These are phyloP conservation scores for Phytopythium vexans DNA, from an alignment of 352 stramenopile species.

Conservation along the genomic window DNA sequence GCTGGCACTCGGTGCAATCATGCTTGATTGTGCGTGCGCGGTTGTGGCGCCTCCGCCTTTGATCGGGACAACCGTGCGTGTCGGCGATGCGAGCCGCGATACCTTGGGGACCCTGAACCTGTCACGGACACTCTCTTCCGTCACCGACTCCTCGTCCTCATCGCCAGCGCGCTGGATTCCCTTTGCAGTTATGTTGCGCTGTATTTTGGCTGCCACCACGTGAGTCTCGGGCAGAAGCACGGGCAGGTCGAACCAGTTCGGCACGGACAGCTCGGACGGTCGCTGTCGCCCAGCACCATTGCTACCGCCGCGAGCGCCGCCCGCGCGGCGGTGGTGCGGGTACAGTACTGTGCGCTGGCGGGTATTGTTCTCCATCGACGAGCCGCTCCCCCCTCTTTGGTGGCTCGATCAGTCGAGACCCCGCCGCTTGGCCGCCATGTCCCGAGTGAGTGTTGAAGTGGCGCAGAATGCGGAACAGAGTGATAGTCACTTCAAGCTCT, in stretches of 20 bases:
- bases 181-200: slow-evolving; percentile 18
- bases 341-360: slow-evolving; percentile 38
- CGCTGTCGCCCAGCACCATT: not conserved
- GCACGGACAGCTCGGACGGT: slow-evolving; percentile 15
- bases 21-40: not conserved
- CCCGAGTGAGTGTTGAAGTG: not conserved
- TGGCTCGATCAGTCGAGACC: not conserved
- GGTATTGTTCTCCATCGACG: not conserved
- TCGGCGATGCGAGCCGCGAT: slow-evolving; percentile 30
- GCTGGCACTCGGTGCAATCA: not conserved
- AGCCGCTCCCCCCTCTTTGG: not conserved
- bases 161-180: not conserved
- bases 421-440: not conserved
- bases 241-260: slow-evolving; percentile 66
- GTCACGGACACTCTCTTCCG: not conserved
- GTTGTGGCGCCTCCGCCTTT: not conserved
- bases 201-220: slow-evolving; percentile 32
- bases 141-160: not conserved
- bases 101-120: slow-evolving; percentile 36
- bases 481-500: not conserved
- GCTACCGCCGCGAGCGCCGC: not conserved
- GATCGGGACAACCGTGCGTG: not conserved
- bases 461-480: not conserved
- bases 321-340: slow-evolving; percentile 6
- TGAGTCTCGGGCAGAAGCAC: slow-evolving; percentile 47